Percentiles rank a stretch among this genome's conserved stretches.
These are phyloP conservation scores for Collybia mongolica DNA, from an alignment of 768 basidiomycete species.

Conservation along the genomic window DNA sequence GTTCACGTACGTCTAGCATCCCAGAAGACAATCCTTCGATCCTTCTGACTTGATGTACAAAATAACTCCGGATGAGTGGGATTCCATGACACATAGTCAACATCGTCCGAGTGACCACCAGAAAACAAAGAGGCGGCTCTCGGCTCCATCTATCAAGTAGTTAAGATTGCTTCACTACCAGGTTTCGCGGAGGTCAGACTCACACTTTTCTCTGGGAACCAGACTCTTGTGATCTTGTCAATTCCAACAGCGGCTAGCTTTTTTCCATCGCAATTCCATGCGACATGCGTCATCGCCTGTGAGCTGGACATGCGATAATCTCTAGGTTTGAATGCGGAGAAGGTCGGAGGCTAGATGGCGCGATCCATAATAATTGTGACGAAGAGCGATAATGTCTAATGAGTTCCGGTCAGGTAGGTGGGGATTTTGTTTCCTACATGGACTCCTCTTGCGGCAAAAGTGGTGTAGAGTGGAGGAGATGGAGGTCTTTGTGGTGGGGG, in stretches of 20 bases:
- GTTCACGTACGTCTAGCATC: conserved; percentile 72
- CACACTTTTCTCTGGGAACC: conserved; percentile 78
- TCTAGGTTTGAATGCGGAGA: conserved; percentile 78
- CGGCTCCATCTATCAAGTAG: conserved; percentile 58
- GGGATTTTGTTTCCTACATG: conserved; percentile 53
- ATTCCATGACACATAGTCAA: conserved; percentile 85
- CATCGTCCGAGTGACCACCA: conserved; percentile 74
- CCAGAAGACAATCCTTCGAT: conserved; percentile 78
- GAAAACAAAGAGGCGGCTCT: conserved; percentile 64
- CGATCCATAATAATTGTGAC: not conserved
- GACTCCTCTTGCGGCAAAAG: conserved; percentile 66
- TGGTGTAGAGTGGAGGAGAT: conserved; percentile 71
- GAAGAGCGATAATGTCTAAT: conserved; percentile 5
- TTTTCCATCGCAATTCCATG: conserved; percentile 85
- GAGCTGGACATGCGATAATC: conserved; percentile 66
- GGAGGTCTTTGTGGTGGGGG: conserved; percentile 59
- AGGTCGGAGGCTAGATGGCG: conserved; percentile 62
- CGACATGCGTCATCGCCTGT: conserved; percentile 72
- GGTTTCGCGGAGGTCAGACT: conserved; percentile 22
- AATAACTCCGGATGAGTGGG: conserved; percentile 83
- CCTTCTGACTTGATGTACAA: conserved; percentile 76
- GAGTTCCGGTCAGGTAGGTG: conserved; percentile 13
- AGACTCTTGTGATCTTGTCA: conserved; percentile 75
- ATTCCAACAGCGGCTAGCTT: conserved; percentile 80
- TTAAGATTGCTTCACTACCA: not conserved